Base-by-base conservation (phyloP, 1,284 basidiomycete species). In the Pseudozyma thailandica region DNA sequence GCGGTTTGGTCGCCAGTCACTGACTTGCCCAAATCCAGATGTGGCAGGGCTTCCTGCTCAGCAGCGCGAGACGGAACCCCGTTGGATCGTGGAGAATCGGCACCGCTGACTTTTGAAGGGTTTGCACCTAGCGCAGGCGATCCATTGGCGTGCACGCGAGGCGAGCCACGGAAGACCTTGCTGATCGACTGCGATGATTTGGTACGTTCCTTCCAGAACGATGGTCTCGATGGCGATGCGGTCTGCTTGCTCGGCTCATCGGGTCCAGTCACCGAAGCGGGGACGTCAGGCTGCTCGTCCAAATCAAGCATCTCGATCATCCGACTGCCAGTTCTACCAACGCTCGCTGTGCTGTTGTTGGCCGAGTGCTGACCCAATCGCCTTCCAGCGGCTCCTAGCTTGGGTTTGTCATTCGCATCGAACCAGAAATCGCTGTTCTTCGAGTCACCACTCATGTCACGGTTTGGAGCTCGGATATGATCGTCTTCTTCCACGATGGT, bases 161-260 rank as follows among this genome's bases (percentile, higher is more conserved):
- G 62, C 2, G 52, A 66, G 44, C 50, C 47, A 27, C 56, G 63
- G 39, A 59, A 55, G 21, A 66, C 56, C 41, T 55, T 59, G 48
- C 38, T 43, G 49, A 59, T 55, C 21, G 56, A 66, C 28, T 55
- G 55, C 6, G 55, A 50, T 16, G 56, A 65, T 35, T 35, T 54
- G 47, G 37, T 64, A 27, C 61, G 61, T 42, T 64, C 61, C 50
- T 64, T 64, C 61, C 61, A 64, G 43, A 64, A 64, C 6, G 55
- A 43, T 4, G 61, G 61, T 42, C 61, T 47, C 9, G 51, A 27
- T 10, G 62, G 43, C n/a, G 51, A 28, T 2, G 47, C 30, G 13
- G 48, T 27, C 27, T 43, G 56, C 38, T 51, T 58, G 26, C 23
- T 15, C 27, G 50, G 50, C 49, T 55, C 50, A 20, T 54, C 56